These are phyloP conservation scores for Penicillium tannophilum DNA, from an alignment of 495 filamentous ascomycete species.

Conservation along the genomic window DNA sequence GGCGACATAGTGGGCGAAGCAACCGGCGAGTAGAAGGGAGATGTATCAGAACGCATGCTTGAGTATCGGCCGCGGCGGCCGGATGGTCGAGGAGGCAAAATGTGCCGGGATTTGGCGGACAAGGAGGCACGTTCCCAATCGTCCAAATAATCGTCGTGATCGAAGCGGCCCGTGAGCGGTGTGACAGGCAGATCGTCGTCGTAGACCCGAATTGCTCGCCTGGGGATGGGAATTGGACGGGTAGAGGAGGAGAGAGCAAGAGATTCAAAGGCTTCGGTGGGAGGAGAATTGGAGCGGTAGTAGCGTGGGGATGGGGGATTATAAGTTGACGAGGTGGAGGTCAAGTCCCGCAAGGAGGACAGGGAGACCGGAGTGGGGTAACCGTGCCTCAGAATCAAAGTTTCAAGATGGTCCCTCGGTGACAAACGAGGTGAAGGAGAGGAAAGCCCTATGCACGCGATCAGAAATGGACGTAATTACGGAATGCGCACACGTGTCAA, in stretches of 20 bases:
- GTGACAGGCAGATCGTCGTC: constrained; percentile 46
- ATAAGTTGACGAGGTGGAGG: constrained; percentile 66
- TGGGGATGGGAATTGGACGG: constrained; percentile 46
- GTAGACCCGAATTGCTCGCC: constrained; percentile 27
- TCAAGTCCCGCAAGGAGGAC: constrained; percentile 72
- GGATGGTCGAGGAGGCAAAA: constrained; percentile 11
- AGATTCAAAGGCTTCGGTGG: constrained; percentile 30
- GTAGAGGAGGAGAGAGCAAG: constrained; percentile 38
- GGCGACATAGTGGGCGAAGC: constrained; percentile 42
- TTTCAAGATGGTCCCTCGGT: constrained; percentile 73
- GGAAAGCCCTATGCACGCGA: constrained; percentile 61
- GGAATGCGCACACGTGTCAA: constrained; percentile 39
- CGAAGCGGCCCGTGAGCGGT: constrained; percentile 47
- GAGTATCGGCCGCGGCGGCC: constrained; percentile 18
- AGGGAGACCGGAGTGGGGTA: constrained; percentile 63
- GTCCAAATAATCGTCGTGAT: constrained; percentile 40
- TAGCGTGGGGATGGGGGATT: constrained; percentile 45
- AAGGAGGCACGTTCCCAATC: constrained; percentile 36
- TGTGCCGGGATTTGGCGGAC: constrained; percentile 25
- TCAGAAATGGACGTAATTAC: constrained; percentile 52
- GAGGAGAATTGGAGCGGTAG: constrained; percentile 19
- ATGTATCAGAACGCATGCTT: constrained; percentile 44
- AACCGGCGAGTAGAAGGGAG: constrained; percentile 40
- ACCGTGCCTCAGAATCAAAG: constrained; percentile 53
- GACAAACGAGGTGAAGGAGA: constrained; percentile 42